Percentiles rank a stretch among this genome's conserved stretches.
Evolutionary conservation across 805 yeast genomes (phyloP).

Genomic region (Deakozyma indianensis): DNA sequence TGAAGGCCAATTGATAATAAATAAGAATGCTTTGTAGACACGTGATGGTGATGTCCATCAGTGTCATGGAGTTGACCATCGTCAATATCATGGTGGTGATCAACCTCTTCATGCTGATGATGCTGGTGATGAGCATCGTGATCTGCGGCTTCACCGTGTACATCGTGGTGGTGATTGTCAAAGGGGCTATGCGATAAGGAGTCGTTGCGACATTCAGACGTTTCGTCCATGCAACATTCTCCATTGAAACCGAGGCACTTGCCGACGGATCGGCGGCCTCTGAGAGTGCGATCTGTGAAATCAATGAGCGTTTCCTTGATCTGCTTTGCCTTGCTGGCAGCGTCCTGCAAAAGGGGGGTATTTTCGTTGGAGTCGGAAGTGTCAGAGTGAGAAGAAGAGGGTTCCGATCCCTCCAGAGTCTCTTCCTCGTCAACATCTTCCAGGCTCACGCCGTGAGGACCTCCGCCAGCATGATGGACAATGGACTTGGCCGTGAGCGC

Average conservation of each 20-base stretch:
- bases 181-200: no score
- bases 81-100: neutral
- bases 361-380: neutral
- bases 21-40: neutral
- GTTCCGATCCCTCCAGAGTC: no score
- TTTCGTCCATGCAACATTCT: no score
- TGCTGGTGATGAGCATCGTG: no score
- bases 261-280: neutral
- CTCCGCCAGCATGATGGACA: neutral
- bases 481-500: neutral
- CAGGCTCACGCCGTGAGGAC: neutral
- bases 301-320: neutral
- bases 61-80: neutral
- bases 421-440: neutral
- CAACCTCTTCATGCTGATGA: neutral
- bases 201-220: no score
- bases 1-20: slow-evolving; percentile 80
- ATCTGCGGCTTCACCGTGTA: no score
- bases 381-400: neutral
- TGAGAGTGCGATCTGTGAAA: neutral
- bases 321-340: neutral
- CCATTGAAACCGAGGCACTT: slow-evolving; percentile 1
- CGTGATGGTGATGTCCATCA: neutral
- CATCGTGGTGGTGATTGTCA: no score
- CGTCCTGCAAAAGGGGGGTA: neutral